Base-by-base conservation (phyloP, 1,284 basidiomycete species). In the Clitocybe nebularis region DNA sequence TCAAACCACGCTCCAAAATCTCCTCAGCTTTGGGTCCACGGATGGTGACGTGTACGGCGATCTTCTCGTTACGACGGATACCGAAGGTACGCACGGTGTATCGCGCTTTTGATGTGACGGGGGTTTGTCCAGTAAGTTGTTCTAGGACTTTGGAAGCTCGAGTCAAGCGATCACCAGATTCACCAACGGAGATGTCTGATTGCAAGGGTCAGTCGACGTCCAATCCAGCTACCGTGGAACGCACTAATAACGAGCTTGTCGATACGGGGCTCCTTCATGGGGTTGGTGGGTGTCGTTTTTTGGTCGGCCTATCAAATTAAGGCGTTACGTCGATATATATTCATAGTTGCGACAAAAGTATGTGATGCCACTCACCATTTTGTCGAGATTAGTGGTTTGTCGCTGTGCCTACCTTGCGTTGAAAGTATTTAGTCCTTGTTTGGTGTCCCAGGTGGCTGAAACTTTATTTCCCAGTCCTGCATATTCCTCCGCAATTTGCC, bases 11-110 rank as follows among this genome's bases (percentile, higher is more conserved):
- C 79, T 99, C 96, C 60, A 99, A 79, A 68, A 96, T 98, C 73
- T 99, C 95, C 81, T 99, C 95, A 41, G 95, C 95, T 75, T 99
- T 99, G 61, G 95, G 95, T 39, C 95, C 95, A 57, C 95, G 93
- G 74, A 99, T 96, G 65, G 95, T 99, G 64, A 99, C 95, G 75
- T 99, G 95, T 59, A 89, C 90, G 44, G 96, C 96, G 64, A 99
- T 99, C 84, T 99, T 98, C 77, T 99, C 96, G 81, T 99, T 99
- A 77, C 95, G 90, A 68, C 96, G 91, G 78, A 99, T 99, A 68
- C 92, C 89, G 77, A 99, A 99, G 46, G 91, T 91, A 63, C 95
- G 93, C 71, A 99, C 93, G 61, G 96, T 99, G 89, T 96, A 99
- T 59, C 95, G 92, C 52, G 95, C 95, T 82, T 98, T 99, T 69